Conservation (phyloP, 441 rosid species). For the Pelargonium citronellum region DNA sequence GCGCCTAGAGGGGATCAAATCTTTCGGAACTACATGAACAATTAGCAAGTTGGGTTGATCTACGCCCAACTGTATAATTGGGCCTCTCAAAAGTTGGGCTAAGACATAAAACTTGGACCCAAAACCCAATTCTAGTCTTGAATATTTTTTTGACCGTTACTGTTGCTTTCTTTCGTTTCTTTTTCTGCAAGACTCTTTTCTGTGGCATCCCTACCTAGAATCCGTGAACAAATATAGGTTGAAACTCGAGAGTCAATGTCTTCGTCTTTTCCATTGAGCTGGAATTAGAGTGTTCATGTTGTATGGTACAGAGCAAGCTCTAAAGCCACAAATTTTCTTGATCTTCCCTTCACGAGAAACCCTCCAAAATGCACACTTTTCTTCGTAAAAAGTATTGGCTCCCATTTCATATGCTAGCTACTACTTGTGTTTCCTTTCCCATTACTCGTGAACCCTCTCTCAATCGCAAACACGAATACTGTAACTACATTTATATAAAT, state of each 20-base stretch:
- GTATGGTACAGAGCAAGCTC: slow-evolving; percentile 18
- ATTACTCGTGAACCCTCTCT: background rate
- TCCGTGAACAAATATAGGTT: background rate
- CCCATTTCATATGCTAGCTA: slow-evolving; percentile 26
- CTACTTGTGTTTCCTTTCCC: slow-evolving; percentile 29
- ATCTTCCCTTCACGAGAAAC: slow-evolving; percentile 19
- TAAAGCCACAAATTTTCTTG: slow-evolving; percentile 6
- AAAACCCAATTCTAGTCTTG: too few relatives aligned
- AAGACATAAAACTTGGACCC: background rate
- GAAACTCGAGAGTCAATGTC: background rate
- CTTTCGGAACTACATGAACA: too few relatives aligned
- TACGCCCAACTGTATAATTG: too few relatives aligned
- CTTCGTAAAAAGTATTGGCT: slow-evolving; percentile 35
- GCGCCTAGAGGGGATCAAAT: too few relatives aligned
- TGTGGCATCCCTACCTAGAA: background rate
- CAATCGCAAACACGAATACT: background rate
- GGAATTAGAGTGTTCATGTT: slow-evolving; percentile 22
- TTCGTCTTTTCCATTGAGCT: slow-evolving; percentile 22
- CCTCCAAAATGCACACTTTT: slow-evolving; percentile 18
- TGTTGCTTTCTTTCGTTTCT: background rate
- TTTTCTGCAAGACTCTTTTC: background rate
- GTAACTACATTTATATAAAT: too few relatives aligned
- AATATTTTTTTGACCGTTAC: background rate
- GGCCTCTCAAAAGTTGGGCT: background rate
- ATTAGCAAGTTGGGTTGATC: too few relatives aligned